These are phyloP conservation scores for Botrytis sinoallii DNA, from an alignment of 2,329 filamentous ascomycete genomes.

Conservation along the genomic window DNA sequence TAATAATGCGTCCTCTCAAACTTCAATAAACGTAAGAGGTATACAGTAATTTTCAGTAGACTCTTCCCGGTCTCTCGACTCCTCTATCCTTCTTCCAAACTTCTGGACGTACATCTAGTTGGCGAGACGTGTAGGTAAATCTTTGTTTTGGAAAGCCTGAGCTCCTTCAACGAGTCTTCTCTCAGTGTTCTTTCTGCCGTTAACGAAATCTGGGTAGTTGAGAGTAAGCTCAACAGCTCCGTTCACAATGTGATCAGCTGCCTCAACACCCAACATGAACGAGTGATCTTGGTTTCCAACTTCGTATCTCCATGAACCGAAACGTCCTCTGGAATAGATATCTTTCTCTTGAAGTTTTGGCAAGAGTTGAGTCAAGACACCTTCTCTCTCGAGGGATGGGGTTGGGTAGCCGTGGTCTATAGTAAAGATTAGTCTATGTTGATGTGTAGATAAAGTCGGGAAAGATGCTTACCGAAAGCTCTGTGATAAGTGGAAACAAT, in stretches of 20 bases:
- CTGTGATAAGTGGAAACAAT: constrained; percentile 98
- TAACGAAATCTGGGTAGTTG: constrained; percentile 77
- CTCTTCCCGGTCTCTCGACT: background rate
- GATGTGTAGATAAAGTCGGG: background rate
- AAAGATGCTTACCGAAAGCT: constrained; percentile 55
- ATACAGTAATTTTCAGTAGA: background rate
- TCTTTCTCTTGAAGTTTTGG: constrained; percentile 87
- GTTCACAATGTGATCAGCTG: constrained; percentile 69
- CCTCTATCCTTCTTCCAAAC: background rate
- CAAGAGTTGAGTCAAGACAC: constrained; percentile 85
- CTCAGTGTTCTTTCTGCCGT: constrained; percentile 44
- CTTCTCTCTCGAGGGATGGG: constrained; percentile 90
- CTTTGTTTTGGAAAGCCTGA: constrained; percentile 36
- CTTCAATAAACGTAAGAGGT: background rate
- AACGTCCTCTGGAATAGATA: constrained; percentile 94
- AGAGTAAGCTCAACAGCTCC: constrained; percentile 71
- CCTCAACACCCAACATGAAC: constrained; percentile 76
- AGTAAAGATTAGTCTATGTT: background rate
- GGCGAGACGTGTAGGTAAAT: constrained; percentile 23
- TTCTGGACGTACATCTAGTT: background rate
- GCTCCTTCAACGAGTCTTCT: constrained; percentile 39
- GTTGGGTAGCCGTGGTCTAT: constrained; percentile 93
- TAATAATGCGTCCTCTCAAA: background rate
- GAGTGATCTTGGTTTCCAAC: constrained; percentile 70
- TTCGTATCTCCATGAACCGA: constrained; percentile 98